A percentile compares a stretch with the other conserved stretches of the same genome.
phyloP scores from a whole-genome alignment of 495 filamentous ascomycete genomes.

The Lasiosphaeris hirsuta region DNA sequence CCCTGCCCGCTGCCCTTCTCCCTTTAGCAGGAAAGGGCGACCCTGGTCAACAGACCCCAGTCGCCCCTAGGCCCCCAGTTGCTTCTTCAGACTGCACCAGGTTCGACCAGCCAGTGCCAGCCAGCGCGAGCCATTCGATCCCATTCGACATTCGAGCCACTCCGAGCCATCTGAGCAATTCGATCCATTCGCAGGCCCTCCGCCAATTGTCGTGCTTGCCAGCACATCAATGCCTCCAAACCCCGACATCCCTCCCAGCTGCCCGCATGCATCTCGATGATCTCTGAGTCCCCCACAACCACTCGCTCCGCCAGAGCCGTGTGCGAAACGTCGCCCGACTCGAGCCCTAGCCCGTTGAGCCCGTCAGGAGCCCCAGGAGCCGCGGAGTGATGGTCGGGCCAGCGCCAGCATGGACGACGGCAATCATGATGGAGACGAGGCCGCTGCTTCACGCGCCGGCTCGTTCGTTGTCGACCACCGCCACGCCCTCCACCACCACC shows the following conservation, averaged over 20 bases:
- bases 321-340: background rate
- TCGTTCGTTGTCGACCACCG: constrained; percentile 24
- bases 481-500: constrained; percentile 23
- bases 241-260: constrained; percentile 27
- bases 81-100: constrained; percentile 7
- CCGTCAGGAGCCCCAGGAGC: constrained; percentile 7
- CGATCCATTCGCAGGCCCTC: constrained; percentile 5
- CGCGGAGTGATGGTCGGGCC: constrained; percentile 23
- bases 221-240: constrained; percentile 35
- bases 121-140: background rate
- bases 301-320: constrained; percentile 12
- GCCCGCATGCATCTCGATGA: constrained; percentile 31
- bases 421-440: constrained; percentile 30
- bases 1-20: no score
- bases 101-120: background rate
- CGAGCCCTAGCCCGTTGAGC: background rate
- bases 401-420: constrained; percentile 36
- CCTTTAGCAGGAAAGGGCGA: constrained; percentile 1
- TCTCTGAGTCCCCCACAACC: constrained; percentile 25
- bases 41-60: no score
- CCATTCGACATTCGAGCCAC: background rate
- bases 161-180: background rate
- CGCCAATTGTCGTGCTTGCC: constrained; percentile 34
- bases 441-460: constrained; percentile 23
- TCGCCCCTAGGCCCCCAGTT: constrained; percentile 4